Evolutionary conservation across 345 rosid species (phyloP).

Genomic region (Acer negundo): DNA sequence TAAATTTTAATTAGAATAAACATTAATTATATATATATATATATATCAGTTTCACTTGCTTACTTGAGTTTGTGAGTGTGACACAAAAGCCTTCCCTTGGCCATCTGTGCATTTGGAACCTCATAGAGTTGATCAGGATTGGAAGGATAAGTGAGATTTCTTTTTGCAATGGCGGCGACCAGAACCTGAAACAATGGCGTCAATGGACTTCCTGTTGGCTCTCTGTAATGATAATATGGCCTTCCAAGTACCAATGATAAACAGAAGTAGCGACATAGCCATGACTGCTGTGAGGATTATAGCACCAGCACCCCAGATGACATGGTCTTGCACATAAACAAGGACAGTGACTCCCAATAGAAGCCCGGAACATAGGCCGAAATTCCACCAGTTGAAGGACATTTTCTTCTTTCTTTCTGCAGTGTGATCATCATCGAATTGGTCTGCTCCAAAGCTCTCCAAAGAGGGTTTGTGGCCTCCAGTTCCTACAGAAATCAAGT

Average conservation of each 20-base stretch:
- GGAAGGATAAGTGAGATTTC: slow-evolving; percentile 59
- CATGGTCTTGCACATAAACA: slow-evolving; percentile 77
- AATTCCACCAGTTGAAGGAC: slow-evolving; percentile 97
- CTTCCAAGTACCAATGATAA: slow-evolving; percentile 65
- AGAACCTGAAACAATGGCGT: slow-evolving; percentile 78
- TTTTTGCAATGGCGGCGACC: slow-evolving; percentile 73
- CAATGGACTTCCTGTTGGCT: slow-evolving; percentile 72
- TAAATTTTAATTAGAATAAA: no score
- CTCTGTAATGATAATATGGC: slow-evolving; percentile 68
- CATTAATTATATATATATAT: no score
- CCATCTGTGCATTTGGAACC: slow-evolving; percentile 12
- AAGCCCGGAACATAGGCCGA: slow-evolving; percentile 71
- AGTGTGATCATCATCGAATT: slow-evolving; percentile 72
- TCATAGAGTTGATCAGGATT: slow-evolving; percentile 57
- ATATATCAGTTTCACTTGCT: slow-evolving; percentile 15
- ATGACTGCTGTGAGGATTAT: slow-evolving; percentile 60
- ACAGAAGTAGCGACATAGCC: slow-evolving; percentile 62
- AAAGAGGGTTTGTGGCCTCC: slow-evolving; percentile 94
- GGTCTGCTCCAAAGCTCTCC: slow-evolving; percentile 96
- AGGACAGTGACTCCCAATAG: slow-evolving; percentile 69
- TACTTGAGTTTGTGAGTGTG: no score
- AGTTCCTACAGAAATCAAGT: slow-evolving; percentile 79
- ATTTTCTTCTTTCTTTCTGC: slow-evolving; percentile 78
- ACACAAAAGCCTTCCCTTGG: no score
- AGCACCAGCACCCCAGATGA: slow-evolving; percentile 81